These are phyloP conservation scores for Vicia faba DNA, from an alignment of 306 rosid genomes.

Conservation along the genomic window DNA sequence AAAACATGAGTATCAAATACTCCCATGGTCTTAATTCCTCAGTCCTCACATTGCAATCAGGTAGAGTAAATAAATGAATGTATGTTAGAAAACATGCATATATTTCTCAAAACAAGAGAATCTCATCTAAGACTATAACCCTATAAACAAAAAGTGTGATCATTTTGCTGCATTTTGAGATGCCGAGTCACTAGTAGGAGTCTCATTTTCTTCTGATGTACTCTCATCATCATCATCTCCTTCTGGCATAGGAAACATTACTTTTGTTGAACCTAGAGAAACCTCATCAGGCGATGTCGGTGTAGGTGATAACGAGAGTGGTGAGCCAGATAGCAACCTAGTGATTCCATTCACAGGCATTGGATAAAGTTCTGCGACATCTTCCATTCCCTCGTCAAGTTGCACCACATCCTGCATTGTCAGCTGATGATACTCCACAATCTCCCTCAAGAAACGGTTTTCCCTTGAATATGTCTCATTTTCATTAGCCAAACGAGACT, in stretches of 20 bases:
- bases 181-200: conserved; percentile 33
- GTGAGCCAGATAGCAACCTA: conserved; percentile 47
- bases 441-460: conserved; percentile 91
- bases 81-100: conserved; percentile 37
- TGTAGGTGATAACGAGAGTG: conserved; percentile 52
- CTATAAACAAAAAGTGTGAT: conserved; percentile 36
- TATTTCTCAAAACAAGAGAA: conserved; percentile 36
- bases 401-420: conserved; percentile 95
- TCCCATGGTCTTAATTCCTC: conserved; percentile 26
- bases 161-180: conserved; percentile 46
- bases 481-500: conserved; percentile 84
- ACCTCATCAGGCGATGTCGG: conserved; percentile 45
- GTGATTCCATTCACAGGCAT: conserved; percentile 44
- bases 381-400: conserved; percentile 84
- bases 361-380: conserved; percentile 83
- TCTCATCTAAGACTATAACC: conserved; percentile 43
- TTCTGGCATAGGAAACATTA: conserved; percentile 43
- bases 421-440: conserved; percentile 95
- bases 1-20: conserved; percentile 21
- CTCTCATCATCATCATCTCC: conserved; percentile 50
- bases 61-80: conserved; percentile 13
- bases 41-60: conserved; percentile 32
- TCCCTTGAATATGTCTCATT: conserved; percentile 86
- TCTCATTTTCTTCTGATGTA: conserved; percentile 42
- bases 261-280: conserved; percentile 36